Conservation (phyloP, 306 rosid genomes). For the Ziziphus jujuba region DNA sequence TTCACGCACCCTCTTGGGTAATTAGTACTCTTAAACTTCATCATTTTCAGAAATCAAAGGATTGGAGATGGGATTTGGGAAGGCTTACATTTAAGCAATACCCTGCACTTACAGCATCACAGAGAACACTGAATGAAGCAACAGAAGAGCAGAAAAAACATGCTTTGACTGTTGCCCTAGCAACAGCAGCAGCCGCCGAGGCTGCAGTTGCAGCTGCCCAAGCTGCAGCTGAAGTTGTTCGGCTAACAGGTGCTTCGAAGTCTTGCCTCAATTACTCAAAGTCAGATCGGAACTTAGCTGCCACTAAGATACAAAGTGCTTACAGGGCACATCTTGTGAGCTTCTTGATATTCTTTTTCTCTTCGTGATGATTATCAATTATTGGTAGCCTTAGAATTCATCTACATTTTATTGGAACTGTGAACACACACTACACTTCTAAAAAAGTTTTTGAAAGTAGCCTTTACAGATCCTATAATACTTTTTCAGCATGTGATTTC, state of each 20-base stretch:
- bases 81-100: slow-evolving; percentile 45
- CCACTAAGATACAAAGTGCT: slow-evolving; percentile 70
- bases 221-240: slow-evolving; percentile 88
- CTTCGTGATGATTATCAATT: neutral
- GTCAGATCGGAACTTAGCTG: slow-evolving; percentile 51
- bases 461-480: too few species aligned
- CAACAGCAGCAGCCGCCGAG: slow-evolving; percentile 83
- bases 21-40: neutral
- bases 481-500: too few species aligned
- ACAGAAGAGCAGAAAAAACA: slow-evolving; percentile 72
- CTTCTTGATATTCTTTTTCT: slow-evolving; percentile 5
- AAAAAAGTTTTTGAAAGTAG: too few species aligned
- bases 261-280: slow-evolving; percentile 31
- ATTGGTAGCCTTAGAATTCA: neutral
- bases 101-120: slow-evolving; percentile 50
- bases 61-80: slow-evolving; percentile 58
- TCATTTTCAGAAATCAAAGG: slow-evolving; percentile 46
- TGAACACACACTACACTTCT: too few species aligned
- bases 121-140: slow-evolving; percentile 53
- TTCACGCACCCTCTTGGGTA: neutral
- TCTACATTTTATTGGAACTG: neutral
- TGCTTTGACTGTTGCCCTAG: slow-evolving; percentile 77
- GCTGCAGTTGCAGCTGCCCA: slow-evolving; percentile 89
- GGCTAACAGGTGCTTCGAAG: slow-evolving; percentile 48
- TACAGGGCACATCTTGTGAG: slow-evolving; percentile 84